Percentiles rank a stretch among this genome's conserved stretches.
These are phyloP conservation scores for Podospora sp. DNA, from an alignment of 495 filamentous ascomycete genomes.

Conservation along the genomic window DNA sequence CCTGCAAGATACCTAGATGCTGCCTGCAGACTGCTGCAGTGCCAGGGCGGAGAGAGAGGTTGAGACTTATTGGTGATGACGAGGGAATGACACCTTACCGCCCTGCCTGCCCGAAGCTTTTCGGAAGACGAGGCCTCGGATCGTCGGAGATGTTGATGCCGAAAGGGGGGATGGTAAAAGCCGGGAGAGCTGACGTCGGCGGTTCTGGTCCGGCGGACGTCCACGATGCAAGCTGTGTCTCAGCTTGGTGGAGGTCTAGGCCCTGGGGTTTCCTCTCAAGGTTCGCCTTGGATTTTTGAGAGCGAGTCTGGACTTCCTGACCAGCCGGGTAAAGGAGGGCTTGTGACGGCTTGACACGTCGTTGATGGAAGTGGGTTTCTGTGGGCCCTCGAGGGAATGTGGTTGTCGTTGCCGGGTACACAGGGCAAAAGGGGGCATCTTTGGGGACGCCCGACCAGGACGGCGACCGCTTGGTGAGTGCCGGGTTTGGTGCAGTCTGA, in stretches of 20 bases:
- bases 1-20: too few species aligned
- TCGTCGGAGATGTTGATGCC: neutral
- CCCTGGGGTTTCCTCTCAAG: neutral
- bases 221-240: neutral
- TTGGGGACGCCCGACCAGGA: neutral
- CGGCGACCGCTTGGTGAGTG: neutral
- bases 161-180: neutral
- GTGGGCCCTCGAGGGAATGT: neutral
- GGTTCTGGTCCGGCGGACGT: neutral
- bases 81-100: neutral
- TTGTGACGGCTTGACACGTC: neutral
- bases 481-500: neutral
- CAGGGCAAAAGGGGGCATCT: neutral
- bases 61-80: too few species aligned
- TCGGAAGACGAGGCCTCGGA: neutral
- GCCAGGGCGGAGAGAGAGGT: too few species aligned
- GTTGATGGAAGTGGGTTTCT: neutral
- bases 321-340: neutral
- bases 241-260: neutral
- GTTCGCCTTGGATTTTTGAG: neutral
- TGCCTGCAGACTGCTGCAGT: too few species aligned
- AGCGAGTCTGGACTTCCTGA: neutral
- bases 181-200: neutral
- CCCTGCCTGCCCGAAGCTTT: constrained; percentile 10
- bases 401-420: neutral